A percentile compares a stretch with the other conserved stretches of the same genome.
phyloP scores from a whole-genome alignment of 768 basidiomycete genomes.

The Kwoniella bestiolae region DNA sequence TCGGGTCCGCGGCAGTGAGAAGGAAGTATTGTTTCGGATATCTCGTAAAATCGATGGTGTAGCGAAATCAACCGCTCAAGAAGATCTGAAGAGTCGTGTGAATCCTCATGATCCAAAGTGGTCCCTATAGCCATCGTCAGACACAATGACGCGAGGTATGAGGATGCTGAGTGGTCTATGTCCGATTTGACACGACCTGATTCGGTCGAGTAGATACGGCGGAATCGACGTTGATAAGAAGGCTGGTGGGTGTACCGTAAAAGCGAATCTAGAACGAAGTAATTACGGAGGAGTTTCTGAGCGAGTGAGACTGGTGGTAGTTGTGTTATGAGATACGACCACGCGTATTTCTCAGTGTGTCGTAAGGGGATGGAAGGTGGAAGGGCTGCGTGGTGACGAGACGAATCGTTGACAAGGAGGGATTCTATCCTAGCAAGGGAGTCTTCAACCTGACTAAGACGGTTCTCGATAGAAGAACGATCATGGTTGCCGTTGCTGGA shows the following conservation, averaged over 20 bases:
- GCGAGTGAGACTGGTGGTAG: not conserved
- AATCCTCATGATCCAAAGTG: not conserved
- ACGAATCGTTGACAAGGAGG: not conserved
- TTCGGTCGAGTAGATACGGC: not conserved
- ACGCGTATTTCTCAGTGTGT: not conserved
- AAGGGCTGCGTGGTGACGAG: not conserved
- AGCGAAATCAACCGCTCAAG: not conserved
- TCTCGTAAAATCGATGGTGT: not conserved
- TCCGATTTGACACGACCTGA: not conserved
- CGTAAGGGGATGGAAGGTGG: not conserved
- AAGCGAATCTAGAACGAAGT: not conserved
- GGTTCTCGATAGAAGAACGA: not conserved
- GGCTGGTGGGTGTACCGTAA: not conserved
- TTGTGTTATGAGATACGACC: not conserved
- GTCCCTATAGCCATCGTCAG: constrained; percentile 12
- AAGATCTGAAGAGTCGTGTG: not conserved
- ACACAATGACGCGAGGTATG: constrained; percentile 14
- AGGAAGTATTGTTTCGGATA: constrained; percentile 1
- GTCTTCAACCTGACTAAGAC: not conserved
- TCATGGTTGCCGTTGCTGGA: not conserved
- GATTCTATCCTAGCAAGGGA: not conserved
- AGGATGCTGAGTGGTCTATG: not conserved
- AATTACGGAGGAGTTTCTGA: not conserved
- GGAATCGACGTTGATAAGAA: not conserved
- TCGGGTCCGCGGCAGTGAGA: not conserved